Evolutionary conservation across 2,329 filamentous ascomycete species (phyloP).

Genomic region (Sporothrix sp.): DNA sequence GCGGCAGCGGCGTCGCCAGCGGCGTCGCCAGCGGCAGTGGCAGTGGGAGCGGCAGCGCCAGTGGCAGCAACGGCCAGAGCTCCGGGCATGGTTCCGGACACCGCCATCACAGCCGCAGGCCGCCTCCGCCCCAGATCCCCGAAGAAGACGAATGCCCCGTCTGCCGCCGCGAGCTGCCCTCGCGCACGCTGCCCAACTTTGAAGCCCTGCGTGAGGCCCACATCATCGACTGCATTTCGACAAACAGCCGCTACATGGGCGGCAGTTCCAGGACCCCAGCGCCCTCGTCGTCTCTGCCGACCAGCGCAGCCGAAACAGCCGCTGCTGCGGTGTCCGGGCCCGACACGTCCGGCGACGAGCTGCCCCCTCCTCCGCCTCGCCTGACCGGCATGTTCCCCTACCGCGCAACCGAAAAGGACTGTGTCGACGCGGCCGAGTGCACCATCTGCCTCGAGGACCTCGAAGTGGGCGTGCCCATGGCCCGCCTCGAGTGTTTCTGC

Average conservation of each 20-base stretch:
- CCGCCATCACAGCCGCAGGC: not conserved
- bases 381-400: slow-evolving; percentile 56
- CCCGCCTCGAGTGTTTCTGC: slow-evolving; percentile 56
- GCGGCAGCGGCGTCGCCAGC: too few relatives aligned
- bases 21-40: too few relatives aligned
- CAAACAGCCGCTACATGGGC: slow-evolving; percentile 41
- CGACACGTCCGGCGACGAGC: too few relatives aligned
- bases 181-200: slow-evolving; percentile 41
- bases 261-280: slow-evolving; percentile 14
- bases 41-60: slow-evolving; percentile 1
- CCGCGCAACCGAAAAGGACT: slow-evolving; percentile 56
- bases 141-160: slow-evolving; percentile 76
- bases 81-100: too few relatives aligned
- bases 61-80: slow-evolving; percentile 4
- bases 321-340: too few relatives aligned
- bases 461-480: slow-evolving; percentile 52
- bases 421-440: slow-evolving; percentile 56
- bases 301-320: not conserved
- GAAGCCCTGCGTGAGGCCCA: slow-evolving; percentile 48
- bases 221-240: slow-evolving; percentile 47
- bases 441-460: slow-evolving; percentile 61
- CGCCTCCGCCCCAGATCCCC: slow-evolving; percentile 29
- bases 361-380: slow-evolving; percentile 30
- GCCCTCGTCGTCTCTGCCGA: not conserved
- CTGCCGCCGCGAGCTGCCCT: slow-evolving; percentile 62